Evolutionary conservation across 345 rosid genomes (phyloP).

Genomic region (Anastatica hierochuntica): DNA sequence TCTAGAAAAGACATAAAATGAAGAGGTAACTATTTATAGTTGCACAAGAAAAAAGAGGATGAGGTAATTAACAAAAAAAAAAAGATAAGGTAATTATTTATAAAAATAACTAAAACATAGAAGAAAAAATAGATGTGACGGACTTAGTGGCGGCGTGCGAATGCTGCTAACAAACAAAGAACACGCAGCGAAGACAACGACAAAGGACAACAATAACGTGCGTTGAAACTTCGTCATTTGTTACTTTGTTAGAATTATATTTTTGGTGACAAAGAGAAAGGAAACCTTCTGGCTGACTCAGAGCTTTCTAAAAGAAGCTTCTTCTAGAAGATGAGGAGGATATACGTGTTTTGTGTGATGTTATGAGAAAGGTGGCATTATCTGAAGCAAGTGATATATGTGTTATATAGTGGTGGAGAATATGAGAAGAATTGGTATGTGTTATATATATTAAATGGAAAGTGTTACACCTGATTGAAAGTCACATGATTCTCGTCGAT

Average conservation of each 20-base stretch:
- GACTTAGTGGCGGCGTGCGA: conserved; percentile 31
- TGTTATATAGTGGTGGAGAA: neutral
- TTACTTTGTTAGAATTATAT: too few relatives aligned
- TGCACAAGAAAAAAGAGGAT: neutral
- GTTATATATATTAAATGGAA: conserved; percentile 13
- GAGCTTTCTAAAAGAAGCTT: conserved; percentile 2
- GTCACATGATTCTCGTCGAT: conserved; percentile 70
- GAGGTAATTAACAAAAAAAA: neutral
- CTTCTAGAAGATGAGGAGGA: neutral
- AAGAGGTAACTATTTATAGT: neutral
- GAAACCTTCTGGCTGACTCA: neutral
- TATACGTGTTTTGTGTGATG: neutral
- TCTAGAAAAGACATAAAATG: neutral
- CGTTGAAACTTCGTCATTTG: conserved; percentile 9
- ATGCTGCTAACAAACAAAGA: conserved; percentile 23
- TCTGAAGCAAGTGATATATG: neutral
- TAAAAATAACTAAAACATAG: neutral
- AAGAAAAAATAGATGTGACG: conserved; percentile 10
- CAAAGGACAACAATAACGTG: neutral
- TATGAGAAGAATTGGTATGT: neutral
- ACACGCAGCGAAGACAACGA: conserved; percentile 21
- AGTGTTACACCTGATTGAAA: conserved; percentile 29
- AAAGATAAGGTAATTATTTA: neutral
- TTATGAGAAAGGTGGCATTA: neutral
- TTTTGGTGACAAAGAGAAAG: too few relatives aligned